These are phyloP conservation scores for Pichia sp. DNA, from an alignment of 1,139 yeast genomes.

Conservation along the genomic window DNA sequence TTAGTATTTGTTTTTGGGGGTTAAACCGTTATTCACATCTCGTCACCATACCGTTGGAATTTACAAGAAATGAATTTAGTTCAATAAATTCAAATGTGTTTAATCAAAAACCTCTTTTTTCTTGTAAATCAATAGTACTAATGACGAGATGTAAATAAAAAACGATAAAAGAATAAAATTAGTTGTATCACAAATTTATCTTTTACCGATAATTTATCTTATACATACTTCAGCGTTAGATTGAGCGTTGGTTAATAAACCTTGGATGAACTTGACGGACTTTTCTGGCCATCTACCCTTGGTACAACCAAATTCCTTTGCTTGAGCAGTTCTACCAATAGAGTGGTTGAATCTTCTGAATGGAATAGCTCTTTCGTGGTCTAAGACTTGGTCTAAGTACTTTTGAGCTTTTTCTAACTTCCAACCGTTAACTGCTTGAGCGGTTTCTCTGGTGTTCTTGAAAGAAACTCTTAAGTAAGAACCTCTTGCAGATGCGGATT, in stretches of 20 bases:
- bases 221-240: constrained; percentile 85
- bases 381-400: constrained; percentile 94
- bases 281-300: constrained; percentile 99
- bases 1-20: constrained; percentile 9
- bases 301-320: constrained; percentile 99
- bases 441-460: constrained; percentile 99
- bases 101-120: neutral
- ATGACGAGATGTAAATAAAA: neutral
- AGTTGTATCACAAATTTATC: neutral
- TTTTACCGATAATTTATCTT: neutral
- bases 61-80: too few species aligned
- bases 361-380: constrained; percentile 99
- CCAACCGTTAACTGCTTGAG: constrained; percentile 98
- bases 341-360: constrained; percentile 97
- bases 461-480: constrained; percentile 98
- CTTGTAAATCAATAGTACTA: neutral
- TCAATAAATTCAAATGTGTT: neutral
- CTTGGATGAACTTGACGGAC: constrained; percentile 93
- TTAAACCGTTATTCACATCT: too few species aligned
- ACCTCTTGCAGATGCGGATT: constrained; percentile 99
- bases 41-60: too few species aligned
- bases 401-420: constrained; percentile 91
- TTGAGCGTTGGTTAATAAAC: constrained; percentile 94
- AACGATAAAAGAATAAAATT: neutral
- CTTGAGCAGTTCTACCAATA: constrained; percentile 99